Conservation (phyloP, 2,329 filamentous ascomycete species). For the Talaromyces islandicus region DNA sequence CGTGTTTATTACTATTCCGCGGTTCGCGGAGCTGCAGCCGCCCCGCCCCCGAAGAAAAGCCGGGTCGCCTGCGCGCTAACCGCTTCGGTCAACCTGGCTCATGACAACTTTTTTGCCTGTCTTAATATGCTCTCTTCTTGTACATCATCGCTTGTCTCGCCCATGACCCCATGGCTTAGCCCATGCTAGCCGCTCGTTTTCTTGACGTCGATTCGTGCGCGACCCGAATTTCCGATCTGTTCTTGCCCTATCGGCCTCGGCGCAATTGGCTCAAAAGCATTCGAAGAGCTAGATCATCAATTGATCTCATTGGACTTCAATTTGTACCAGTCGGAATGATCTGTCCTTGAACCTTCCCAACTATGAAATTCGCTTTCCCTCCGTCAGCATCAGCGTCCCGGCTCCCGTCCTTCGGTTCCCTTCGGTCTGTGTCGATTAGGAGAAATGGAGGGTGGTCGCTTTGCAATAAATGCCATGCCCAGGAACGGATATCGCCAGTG, state of each 20-base stretch:
- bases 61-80: not conserved
- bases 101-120: conserved; percentile 1
- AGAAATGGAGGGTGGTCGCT: conserved; percentile 1
- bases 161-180: not conserved
- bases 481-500: not conserved
- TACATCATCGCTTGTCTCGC: not conserved
- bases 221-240: not conserved
- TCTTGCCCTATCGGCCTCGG: not conserved
- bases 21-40: not conserved
- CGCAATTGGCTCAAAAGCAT: not conserved
- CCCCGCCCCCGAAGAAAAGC: not conserved
- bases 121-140: not conserved
- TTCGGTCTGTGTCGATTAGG: not conserved
- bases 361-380: conserved; percentile 8
- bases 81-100: not conserved
- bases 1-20: not conserved
- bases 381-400: not conserved
- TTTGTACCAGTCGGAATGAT: not conserved
- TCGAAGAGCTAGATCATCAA: not conserved
- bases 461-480: conserved; percentile 3
- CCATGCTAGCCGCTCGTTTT: not conserved
- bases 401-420: not conserved
- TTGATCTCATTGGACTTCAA: not conserved
- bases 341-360: not conserved
- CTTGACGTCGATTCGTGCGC: not conserved